Percentiles rank a stretch among this genome's conserved stretches.
These are phyloP conservation scores for Fusarium sublunatum DNA, from an alignment of 2,329 filamentous ascomycete species.

Conservation along the genomic window DNA sequence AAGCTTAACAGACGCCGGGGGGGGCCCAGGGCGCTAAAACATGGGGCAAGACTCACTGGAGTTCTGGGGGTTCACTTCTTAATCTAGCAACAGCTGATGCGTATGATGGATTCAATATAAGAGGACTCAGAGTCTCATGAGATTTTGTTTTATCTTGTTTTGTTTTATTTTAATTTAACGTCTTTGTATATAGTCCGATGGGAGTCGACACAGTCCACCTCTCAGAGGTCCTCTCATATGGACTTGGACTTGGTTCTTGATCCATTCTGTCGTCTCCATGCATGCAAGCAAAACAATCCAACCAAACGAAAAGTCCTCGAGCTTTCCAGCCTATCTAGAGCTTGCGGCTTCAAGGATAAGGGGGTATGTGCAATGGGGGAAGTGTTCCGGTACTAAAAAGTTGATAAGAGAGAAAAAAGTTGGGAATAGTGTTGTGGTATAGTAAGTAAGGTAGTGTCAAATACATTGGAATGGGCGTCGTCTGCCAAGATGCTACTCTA, in stretches of 20 bases:
- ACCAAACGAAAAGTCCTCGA: slow-evolving; percentile 20
- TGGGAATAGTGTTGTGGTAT: slow-evolving; percentile 37
- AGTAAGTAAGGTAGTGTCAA: slow-evolving; percentile 22
- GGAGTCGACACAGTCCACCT: slow-evolving; percentile 38
- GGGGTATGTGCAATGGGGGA: slow-evolving; percentile 43
- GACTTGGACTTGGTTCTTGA: slow-evolving; percentile 6
- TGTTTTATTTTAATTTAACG: slow-evolving; percentile 20
- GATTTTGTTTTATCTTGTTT: slow-evolving; percentile 8
- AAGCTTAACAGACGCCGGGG: slow-evolving; percentile 24
- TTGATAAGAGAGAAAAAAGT: slow-evolving; percentile 24
- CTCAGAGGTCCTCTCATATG: slow-evolving; percentile 15
- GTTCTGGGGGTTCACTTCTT: not conserved
- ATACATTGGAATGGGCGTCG: slow-evolving; percentile 6
- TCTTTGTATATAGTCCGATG: slow-evolving; percentile 24
- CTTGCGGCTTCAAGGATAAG: slow-evolving; percentile 13
- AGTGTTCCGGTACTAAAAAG: slow-evolving; percentile 19
- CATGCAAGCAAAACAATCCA: slow-evolving; percentile 26
- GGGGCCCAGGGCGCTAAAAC: slow-evolving; percentile 20
- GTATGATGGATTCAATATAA: not conserved
- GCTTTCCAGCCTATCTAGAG: slow-evolving; percentile 25
- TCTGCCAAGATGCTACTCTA: slow-evolving; percentile 14
- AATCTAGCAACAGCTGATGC: not conserved
- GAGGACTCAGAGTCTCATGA: slow-evolving; percentile 1
- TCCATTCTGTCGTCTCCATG: slow-evolving; percentile 13
- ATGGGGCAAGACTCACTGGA: slow-evolving; percentile 14